Conservation (phyloP, 148 eudicot genomes). For the Fagopyrum esculentum region DNA sequence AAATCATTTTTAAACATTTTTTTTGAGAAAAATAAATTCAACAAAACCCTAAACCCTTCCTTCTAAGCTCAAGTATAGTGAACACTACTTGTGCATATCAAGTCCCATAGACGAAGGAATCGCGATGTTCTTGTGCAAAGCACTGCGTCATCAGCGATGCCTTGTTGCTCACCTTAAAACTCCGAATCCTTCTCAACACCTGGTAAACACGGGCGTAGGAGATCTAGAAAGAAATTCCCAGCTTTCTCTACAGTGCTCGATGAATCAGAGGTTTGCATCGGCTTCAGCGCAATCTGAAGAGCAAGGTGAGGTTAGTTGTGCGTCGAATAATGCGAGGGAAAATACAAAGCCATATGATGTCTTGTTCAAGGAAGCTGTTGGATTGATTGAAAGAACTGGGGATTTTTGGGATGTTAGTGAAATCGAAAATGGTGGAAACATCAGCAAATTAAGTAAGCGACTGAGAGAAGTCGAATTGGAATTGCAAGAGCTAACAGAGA, state of each 20-base stretch:
- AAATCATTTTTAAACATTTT: no score
- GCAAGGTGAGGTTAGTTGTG: neutral
- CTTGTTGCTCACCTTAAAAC: neutral
- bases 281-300: neutral
- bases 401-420: conserved; percentile 1
- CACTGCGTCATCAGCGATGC: neutral
- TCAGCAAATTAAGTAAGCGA: neutral
- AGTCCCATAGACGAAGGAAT: neutral
- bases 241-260: neutral
- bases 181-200: neutral
- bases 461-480: conserved; percentile 9
- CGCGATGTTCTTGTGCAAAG: conserved; percentile 8
- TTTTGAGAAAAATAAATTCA: no score
- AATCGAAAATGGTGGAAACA: conserved; percentile 1
- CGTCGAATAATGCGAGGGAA: neutral
- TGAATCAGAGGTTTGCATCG: conserved; percentile 10
- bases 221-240: neutral
- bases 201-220: neutral
- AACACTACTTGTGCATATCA: neutral
- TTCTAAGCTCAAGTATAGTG: neutral
- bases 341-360: conserved; percentile 8
- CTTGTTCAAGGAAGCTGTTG: conserved; percentile 13
- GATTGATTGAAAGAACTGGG: conserved; percentile 10
- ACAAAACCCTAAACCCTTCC: neutral
- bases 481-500: neutral